Evolutionary conservation across 2,329 filamentous ascomycete genomes (phyloP).

Genomic region (Ophiocordyceps unilateralis): DNA sequence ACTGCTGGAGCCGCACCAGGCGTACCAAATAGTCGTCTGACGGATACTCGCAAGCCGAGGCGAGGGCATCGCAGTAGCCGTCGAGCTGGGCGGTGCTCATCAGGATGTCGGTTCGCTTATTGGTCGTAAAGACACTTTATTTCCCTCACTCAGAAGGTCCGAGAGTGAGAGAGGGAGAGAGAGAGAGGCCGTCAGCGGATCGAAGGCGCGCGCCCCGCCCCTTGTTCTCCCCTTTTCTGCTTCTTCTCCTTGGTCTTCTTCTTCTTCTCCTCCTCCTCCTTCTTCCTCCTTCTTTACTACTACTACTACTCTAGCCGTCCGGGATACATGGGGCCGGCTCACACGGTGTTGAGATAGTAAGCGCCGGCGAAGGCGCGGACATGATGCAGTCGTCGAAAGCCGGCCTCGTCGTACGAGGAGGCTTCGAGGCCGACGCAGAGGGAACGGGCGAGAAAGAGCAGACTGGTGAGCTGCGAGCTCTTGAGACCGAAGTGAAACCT

Average conservation of each 20-base stretch:
- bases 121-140: conserved; percentile 23
- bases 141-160: too few relatives aligned
- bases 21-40: conserved; percentile 26
- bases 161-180: not conserved
- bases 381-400: conserved; percentile 19
- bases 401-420: conserved; percentile 7
- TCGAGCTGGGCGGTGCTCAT: conserved; percentile 28
- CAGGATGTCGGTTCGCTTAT: conserved; percentile 29
- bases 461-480: conserved; percentile 30
- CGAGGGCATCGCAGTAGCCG: conserved; percentile 23
- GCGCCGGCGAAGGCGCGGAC: conserved; percentile 30
- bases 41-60: conserved; percentile 21
- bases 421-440: conserved; percentile 25
- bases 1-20: conserved; percentile 28
- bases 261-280: too few relatives aligned
- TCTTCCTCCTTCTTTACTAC: too few relatives aligned
- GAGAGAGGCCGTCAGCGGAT: not conserved
- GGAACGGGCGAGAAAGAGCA: conserved; percentile 29
- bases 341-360: conserved; percentile 33
- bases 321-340: conserved; percentile 5
- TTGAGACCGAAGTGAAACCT: conserved; percentile 31
- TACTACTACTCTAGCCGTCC: too few relatives aligned
- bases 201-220: too few relatives aligned
- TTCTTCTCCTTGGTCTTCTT: too few relatives aligned
- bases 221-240: too few relatives aligned